Evolutionary conservation across 2,329 filamentous ascomycete species (phyloP).

Genomic region (Aspergillus ochraceoroseus): DNA sequence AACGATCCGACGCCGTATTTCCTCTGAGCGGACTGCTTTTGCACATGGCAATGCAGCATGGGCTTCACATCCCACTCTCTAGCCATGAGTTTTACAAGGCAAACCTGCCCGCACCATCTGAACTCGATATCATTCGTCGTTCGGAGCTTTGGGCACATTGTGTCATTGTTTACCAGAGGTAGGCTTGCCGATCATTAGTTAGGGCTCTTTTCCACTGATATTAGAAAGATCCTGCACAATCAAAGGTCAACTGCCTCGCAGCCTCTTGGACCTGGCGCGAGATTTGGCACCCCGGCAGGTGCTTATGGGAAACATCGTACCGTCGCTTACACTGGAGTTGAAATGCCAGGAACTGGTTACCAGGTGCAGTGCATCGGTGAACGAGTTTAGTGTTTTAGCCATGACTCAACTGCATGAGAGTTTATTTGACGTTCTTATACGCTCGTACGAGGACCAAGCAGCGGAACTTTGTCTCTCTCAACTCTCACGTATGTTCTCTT

Average conservation of each 20-base stretch:
- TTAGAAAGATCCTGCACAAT: slow-evolving; percentile 32
- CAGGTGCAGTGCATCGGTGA: slow-evolving; percentile 34
- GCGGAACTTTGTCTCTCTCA: too few species aligned
- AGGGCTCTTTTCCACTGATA: not conserved
- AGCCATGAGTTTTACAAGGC: slow-evolving; percentile 41
- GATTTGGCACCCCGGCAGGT: slow-evolving; percentile 34
- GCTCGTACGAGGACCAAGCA: slow-evolving; percentile 35
- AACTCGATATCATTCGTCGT: slow-evolving; percentile 36
- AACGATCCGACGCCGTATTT: slow-evolving; percentile 34
- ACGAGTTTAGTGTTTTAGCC: slow-evolving; percentile 38
- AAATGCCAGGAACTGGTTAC: slow-evolving; percentile 37
- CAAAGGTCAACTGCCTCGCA: slow-evolving; percentile 38
- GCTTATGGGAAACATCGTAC: slow-evolving; percentile 34
- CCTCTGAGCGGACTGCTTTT: slow-evolving; percentile 37
- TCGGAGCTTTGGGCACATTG: slow-evolving; percentile 42
- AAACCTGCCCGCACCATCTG: slow-evolving; percentile 29
- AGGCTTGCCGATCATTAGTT: too few species aligned
- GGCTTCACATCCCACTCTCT: slow-evolving; percentile 41
- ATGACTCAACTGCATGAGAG: slow-evolving; percentile 40
- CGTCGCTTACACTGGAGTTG: slow-evolving; percentile 35
- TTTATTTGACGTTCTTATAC: slow-evolving; percentile 36
- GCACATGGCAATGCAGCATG: slow-evolving; percentile 44
- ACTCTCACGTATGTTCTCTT: too few species aligned
- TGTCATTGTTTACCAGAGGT: slow-evolving; percentile 41
- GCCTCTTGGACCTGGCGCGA: slow-evolving; percentile 34